Conservation (phyloP, 306 rosid genomes). For the Rubus idaeus region DNA sequence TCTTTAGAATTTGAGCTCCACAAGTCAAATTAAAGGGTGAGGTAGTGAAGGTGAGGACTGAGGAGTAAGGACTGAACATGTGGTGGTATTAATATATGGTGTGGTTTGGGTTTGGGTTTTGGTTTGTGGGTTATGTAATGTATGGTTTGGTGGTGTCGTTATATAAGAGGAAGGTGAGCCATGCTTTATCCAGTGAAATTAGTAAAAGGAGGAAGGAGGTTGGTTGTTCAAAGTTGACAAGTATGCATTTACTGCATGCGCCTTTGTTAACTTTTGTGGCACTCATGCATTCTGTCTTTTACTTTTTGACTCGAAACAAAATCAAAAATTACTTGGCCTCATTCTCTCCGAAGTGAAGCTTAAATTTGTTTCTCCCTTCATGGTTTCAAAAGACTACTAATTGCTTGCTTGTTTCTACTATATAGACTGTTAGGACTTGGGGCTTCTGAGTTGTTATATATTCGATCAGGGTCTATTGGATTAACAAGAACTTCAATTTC, state of each 20-base stretch:
- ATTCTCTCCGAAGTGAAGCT: conserved; percentile 1
- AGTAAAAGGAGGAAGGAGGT: conserved; percentile 16
- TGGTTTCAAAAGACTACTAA: too few relatives aligned
- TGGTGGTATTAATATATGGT: conserved; percentile 14
- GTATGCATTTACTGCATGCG: conserved; percentile 24
- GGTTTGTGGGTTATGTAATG: conserved; percentile 24
- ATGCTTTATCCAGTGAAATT: conserved; percentile 23
- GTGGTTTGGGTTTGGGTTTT: conserved; percentile 20
- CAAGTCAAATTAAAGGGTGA: neutral
- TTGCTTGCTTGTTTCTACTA: too few relatives aligned
- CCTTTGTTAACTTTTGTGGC: neutral
- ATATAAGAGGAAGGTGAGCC: conserved; percentile 53
- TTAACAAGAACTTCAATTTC: too few relatives aligned
- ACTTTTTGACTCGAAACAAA: neutral
- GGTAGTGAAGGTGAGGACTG: neutral
- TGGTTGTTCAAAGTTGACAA: conserved; percentile 62
- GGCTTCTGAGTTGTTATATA: too few relatives aligned
- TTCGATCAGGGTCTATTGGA: too few relatives aligned
- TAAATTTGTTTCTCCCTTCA: neutral
- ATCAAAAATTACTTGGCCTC: neutral
- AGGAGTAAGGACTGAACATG: neutral
- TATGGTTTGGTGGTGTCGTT: conserved; percentile 29
- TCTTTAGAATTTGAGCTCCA: neutral
- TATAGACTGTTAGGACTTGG: too few relatives aligned
- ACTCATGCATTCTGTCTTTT: neutral